These are phyloP conservation scores for Noccaea caerulescens DNA, from an alignment of 345 rosid genomes.

Conservation along the genomic window DNA sequence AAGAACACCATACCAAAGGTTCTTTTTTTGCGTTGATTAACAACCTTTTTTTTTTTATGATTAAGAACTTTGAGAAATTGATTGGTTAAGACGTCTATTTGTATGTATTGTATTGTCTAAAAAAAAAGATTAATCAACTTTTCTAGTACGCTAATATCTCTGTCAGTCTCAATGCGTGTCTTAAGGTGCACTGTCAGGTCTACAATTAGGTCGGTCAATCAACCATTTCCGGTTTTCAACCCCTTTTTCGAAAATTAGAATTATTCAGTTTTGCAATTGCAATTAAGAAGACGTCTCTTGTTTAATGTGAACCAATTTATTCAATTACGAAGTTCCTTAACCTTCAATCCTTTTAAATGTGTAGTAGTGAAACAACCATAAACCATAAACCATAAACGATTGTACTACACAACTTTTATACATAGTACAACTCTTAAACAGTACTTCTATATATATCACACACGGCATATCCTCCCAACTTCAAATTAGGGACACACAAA, in stretches of 20 bases:
- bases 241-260: not conserved
- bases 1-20: constrained; percentile 3
- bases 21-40: constrained; percentile 6
- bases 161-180: constrained; percentile 32
- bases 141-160: constrained; percentile 28
- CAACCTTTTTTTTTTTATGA: not conserved
- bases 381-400: not conserved
- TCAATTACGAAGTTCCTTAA: constrained; percentile 9
- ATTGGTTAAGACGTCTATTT: constrained; percentile 28
- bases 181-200: constrained; percentile 33
- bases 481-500: constrained; percentile 21
- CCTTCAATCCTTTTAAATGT: constrained; percentile 15
- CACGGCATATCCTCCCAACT: constrained; percentile 23
- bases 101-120: not conserved
- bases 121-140: not conserved
- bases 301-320: not conserved
- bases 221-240: constrained; percentile 10
- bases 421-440: constrained; percentile 28
- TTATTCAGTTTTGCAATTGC: not conserved
- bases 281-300: not conserved
- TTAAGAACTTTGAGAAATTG: not conserved
- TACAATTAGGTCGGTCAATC: constrained; percentile 26
- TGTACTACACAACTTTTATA: constrained; percentile 30
- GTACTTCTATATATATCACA: constrained; percentile 7
- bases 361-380: constrained; percentile 13